Evolutionary conservation across 2,329 filamentous ascomycete species (phyloP).

Genomic region (Neopestalotiopsis sp.): DNA sequence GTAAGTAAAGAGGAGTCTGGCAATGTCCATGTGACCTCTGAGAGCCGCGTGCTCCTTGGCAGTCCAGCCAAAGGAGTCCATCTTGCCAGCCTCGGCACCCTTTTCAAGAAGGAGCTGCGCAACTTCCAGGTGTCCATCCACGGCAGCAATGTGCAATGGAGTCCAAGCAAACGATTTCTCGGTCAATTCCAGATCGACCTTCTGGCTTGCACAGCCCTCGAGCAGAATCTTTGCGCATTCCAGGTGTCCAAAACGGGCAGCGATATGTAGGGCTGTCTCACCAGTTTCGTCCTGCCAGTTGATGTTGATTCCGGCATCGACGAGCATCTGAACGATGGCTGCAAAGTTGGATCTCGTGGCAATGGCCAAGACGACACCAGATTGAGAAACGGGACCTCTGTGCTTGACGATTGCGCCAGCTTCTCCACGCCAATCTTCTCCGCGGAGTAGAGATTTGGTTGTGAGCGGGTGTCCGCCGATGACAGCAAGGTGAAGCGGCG

Average conservation of each 20-base stretch:
- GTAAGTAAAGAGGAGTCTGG: slow-evolving; percentile 67
- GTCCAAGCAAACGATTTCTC: slow-evolving; percentile 94
- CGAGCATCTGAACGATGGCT: slow-evolving; percentile 83
- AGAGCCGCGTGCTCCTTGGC: slow-evolving; percentile 91
- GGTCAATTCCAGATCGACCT: slow-evolving; percentile 74
- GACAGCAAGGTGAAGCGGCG: slow-evolving; percentile 89
- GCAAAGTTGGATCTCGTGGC: slow-evolving; percentile 88
- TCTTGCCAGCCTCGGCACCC: slow-evolving; percentile 74
- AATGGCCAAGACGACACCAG: slow-evolving; percentile 84
- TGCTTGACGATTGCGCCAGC: slow-evolving; percentile 66
- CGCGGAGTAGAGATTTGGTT: slow-evolving; percentile 78
- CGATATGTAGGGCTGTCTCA: slow-evolving; percentile 90
- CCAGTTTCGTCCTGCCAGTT: slow-evolving; percentile 91
- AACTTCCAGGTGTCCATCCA: slow-evolving; percentile 81
- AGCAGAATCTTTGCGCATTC: slow-evolving; percentile 81
- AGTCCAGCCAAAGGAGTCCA: slow-evolving; percentile 91
- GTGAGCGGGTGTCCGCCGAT: slow-evolving; percentile 89
- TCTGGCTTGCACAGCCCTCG: slow-evolving; percentile 71
- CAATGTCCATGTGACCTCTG: slow-evolving; percentile 85
- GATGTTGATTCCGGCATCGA: slow-evolving; percentile 88
- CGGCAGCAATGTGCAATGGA: slow-evolving; percentile 88
- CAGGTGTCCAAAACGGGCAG: slow-evolving; percentile 84
- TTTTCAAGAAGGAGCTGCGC: slow-evolving; percentile 79
- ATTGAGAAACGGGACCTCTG: slow-evolving; percentile 76
- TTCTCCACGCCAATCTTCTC: slow-evolving; percentile 76